Conservation (phyloP, 78 protist species). For the Guillardia theta region DNA sequence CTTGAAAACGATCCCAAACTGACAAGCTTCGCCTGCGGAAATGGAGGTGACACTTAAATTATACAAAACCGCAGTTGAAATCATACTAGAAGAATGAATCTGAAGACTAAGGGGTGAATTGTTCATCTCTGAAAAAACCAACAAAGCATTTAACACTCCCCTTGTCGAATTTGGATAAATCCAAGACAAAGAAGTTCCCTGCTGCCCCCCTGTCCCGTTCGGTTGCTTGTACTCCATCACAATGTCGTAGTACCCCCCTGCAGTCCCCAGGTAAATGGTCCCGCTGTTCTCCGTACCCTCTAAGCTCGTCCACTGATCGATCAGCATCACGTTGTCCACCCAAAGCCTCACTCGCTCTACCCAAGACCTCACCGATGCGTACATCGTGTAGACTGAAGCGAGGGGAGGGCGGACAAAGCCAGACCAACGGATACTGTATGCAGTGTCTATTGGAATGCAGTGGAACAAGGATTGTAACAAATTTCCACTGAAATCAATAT, state of each 20-base stretch:
- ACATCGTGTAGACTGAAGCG: background rate
- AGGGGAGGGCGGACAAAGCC: conserved; percentile 21
- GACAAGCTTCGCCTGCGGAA: too few relatives aligned
- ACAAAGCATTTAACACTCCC: too few relatives aligned
- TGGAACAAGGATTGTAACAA: background rate
- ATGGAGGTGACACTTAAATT: too few relatives aligned
- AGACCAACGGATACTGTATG: conserved; percentile 11
- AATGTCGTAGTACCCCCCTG: background rate
- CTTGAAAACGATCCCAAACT: too few relatives aligned
- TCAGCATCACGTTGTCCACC: background rate
- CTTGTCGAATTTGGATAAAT: too few relatives aligned
- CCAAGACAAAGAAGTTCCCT: background rate
- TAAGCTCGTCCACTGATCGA: conserved; percentile 5
- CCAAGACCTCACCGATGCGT: background rate
- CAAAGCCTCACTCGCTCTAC: conserved; percentile 1
- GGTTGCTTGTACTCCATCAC: conserved; percentile 28
- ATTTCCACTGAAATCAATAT: background rate
- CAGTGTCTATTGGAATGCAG: background rate
- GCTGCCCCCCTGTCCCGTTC: background rate
- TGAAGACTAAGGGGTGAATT: too few relatives aligned
- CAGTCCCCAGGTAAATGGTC: background rate
- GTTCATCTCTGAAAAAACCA: too few relatives aligned
- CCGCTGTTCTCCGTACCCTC: background rate
- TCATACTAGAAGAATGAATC: too few relatives aligned
- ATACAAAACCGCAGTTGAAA: too few relatives aligned